Base-by-base conservation (phyloP, 257 asterid genomes). In the Plectranthus barbatus region DNA sequence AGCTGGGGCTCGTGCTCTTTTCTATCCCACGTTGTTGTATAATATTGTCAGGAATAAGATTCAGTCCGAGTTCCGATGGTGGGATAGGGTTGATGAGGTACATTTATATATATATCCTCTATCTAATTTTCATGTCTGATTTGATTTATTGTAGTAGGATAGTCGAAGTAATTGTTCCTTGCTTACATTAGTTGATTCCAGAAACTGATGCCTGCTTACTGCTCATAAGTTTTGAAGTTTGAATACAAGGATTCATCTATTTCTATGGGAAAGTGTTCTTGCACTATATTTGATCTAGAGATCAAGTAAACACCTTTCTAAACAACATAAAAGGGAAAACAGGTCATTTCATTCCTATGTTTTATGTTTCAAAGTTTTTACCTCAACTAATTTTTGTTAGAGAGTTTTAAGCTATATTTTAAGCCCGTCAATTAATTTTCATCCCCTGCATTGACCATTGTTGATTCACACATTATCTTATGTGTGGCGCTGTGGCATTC, bases 81-180 rank as follows among this genome's bases (percentile, higher is more conserved):
- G 96, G 98, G 98, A 91, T 77, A 77, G 86, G 74, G 92, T 91
- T 65, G 92, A 91, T 61, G 88, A 91, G 98, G 98, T 88, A 83
- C 62, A 7, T 42, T 56, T 50, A 34, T 60, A 31, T 53, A 0
- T 23, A 5, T n/a, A 9, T 49, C 59, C 47, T 10, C 45, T 21
- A 14, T 11, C 50, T 10, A 1, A 11, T n/a, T n/a, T 4, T 51
- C 42, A n/a, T 71, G 53, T 20, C 6, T 59, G 45, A 20, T 51
- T 15, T 58, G 62, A 21, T 8, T n/a, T n/a, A n/a, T n/a, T n/a
- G 12, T 33, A 24, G 46, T 5, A 7, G 46, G 18, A 15, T 17
- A n/a, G 37, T 60, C 0, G 13, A n/a, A n/a, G n/a, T n/a, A n/a
- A n/a, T n/a, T n/a, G n/a, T n/a, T 70, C 64, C 40, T 23, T 9